phyloP scores from a whole-genome alignment of 352 stramenopile genomes.

The Pythium biforme region DNA sequence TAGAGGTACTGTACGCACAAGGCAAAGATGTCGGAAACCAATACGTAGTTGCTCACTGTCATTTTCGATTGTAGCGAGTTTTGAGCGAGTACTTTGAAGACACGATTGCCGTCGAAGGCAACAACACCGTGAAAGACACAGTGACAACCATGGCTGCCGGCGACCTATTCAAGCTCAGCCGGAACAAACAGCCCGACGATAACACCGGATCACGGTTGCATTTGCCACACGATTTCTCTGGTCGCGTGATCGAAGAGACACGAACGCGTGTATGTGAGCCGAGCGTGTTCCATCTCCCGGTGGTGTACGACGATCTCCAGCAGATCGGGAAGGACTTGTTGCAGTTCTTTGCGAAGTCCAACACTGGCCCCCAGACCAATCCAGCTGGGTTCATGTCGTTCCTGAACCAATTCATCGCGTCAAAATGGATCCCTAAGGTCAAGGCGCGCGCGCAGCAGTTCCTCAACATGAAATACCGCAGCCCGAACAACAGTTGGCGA shows the following conservation, averaged over 20 bases:
- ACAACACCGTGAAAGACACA: constrained; percentile 24
- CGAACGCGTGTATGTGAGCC: constrained; percentile 56
- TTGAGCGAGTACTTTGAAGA: constrained; percentile 68
- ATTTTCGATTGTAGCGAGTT: constrained; percentile 42
- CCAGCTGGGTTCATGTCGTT: constrained; percentile 48
- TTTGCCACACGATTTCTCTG: constrained; percentile 27
- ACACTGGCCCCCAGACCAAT: constrained; percentile 6
- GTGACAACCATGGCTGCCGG: constrained; percentile 12
- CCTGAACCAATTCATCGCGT: constrained; percentile 59
- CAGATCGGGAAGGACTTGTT: constrained; percentile 59
- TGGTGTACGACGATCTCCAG: constrained; percentile 72
- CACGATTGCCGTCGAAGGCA: not conserved
- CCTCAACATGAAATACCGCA: constrained; percentile 53
- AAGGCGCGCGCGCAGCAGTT: constrained; percentile 70
- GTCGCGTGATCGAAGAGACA: constrained; percentile 28
- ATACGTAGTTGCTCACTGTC: not conserved
- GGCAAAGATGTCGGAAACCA: not conserved
- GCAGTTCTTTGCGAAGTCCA: constrained; percentile 34
- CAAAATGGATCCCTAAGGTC: constrained; percentile 80
- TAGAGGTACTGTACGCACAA: constrained; percentile 42
- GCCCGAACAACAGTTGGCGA: constrained; percentile 39
- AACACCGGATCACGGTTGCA: constrained; percentile 22
- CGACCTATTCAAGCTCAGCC: constrained; percentile 63
- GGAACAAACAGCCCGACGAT: constrained; percentile 48
- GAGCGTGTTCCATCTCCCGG: constrained; percentile 72